Base-by-base conservation (phyloP, 805 yeast species). In the Yamadazyma phyllophila region DNA sequence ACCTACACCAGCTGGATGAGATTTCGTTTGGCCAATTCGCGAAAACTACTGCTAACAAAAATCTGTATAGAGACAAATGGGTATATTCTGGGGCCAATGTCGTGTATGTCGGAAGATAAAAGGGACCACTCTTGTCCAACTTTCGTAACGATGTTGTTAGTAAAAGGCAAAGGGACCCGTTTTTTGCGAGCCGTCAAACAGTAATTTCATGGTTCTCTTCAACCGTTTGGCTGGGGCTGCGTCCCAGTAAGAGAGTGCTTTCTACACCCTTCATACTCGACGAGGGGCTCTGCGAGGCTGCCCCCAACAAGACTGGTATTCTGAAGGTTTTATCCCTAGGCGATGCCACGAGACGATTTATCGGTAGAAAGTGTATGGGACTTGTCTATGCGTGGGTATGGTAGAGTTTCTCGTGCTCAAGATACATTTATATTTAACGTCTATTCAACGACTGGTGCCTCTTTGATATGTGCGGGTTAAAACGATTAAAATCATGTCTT, bases 181-280 rank as follows among this genome's bases (percentile, higher is more conserved):
- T n/a, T n/a, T n/a, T n/a, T n/a, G n/a, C n/a, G n/a, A n/a, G 24
- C 24, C 6, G 6, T 20, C 6, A 20, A 20, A 6, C 6, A 6
- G 3, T 20, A 6, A 20, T 20, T 4, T 20, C 9, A 15, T 33
- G 36, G 12, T 9, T 33, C 14, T 33, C 3, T n/a, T 33, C 15
- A 33, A 33, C 17, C 16, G 16, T 15, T 10, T 9, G 12, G 15
- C 17, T 36, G 4, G 27, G 16, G 40, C 20, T 24, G 11, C 29
- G n/a, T 41, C 44, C 44, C 27, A 41, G 44, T 41, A 41, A 41
- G 44, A 41, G 44, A 41, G 44, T 20, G 33, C 34, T 33, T 27
- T 32, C 29, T 20, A 41, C 44, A 41, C 44, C 44, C 44, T 34
- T 41, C 44, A 34, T 41, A 41, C 27, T 20, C 24, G 24, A 20